A percentile compares a stretch with the other conserved stretches of the same genome.
Evolutionary conservation across 192 early-diverging fungal species (phyloP).

Genomic region (Lobulomyces angularis): DNA sequence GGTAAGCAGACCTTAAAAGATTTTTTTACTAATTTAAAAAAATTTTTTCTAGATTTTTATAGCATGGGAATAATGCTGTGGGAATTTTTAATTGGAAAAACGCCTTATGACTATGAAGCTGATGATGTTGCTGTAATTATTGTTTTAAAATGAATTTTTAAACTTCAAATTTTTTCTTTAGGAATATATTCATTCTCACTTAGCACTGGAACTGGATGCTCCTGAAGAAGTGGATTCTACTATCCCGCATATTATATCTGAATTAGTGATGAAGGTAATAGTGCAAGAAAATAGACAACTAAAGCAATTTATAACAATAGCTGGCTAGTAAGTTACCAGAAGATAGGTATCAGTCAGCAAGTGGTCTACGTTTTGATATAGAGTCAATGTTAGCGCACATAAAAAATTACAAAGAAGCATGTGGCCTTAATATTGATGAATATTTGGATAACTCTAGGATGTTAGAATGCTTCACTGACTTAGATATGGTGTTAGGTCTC

Average conservation of each 20-base stretch:
- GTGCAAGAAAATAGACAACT: too few relatives aligned
- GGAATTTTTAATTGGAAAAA: conserved; percentile 30
- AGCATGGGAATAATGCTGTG: conserved; percentile 35
- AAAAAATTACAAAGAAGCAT: conserved; percentile 2
- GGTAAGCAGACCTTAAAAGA: conserved; percentile 6
- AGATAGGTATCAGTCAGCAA: conserved; percentile 32
- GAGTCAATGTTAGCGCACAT: conserved; percentile 8
- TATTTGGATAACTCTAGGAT: conserved; percentile 16
- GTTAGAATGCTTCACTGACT: conserved; percentile 7
- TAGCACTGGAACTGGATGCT: conserved; percentile 27
- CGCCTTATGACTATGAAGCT: conserved; percentile 23
- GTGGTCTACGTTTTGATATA: conserved; percentile 27
- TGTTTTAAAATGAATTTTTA: not conserved
- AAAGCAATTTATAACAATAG: not conserved
- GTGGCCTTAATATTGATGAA: too few relatives aligned
- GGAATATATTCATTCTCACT: conserved; percentile 35
- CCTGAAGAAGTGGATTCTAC: conserved; percentile 12
- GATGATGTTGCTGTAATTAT: conserved; percentile 24
- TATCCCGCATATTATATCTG: conserved; percentile 22
- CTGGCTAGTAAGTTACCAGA: conserved; percentile 27
- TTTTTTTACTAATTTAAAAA: not conserved
- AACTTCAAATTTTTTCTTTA: not conserved
- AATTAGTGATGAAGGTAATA: conserved; percentile 24
- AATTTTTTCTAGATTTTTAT: conserved; percentile 22
- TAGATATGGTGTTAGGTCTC: conserved; percentile 11